Evolutionary conservation across 73 alveolate genomes (phyloP), one percentile per base, ranked within the genome.

Genomic region (Paramecium pentaurelia): DNA sequence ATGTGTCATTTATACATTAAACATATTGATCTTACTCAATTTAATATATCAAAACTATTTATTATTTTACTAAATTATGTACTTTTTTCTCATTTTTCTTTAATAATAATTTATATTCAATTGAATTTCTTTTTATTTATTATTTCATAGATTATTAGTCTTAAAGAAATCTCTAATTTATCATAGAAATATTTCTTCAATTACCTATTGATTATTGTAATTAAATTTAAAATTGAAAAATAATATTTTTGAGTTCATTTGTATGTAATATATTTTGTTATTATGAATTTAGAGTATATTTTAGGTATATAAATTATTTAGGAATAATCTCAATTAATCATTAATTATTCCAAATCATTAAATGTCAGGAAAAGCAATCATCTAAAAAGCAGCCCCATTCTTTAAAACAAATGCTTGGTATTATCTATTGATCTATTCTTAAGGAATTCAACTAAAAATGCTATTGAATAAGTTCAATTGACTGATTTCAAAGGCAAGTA

Each of bases 401-500:
- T 89, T 89, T 71, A 89, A 89, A 73, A 83, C 92, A 37, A 51
- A 58, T 64, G 94, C 92, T 16, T 89, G 88, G 86, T 89, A 80
- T 20, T 34, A 14, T 34, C 30, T 20, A 20, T 40, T 8, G 14
- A 38, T 14, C 22, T 27, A 42, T 80, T 20, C 16, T 0, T 44
- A 11, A 80, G 91, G 91, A 80, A 64, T 60, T 86, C 75, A 14
- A 38, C 49, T 32, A 89, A 60, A 58, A 89, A 71, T 34, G 73
- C 94, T 30, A 95, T 98, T 96, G 95, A 98, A 95, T 71, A 71
- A 71, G 92, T 98, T 64, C 77, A 95, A 86, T 92, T 98, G 49
- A 58, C 95, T 58, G 99, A 98, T 93, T 98, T 95, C 97, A 94
- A 93, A 77, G 99, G 98, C 77, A 97, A 98, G 95, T 98, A 99